phyloP scores from a whole-genome alignment of 345 rosid species.

The Clausena lansium region DNA sequence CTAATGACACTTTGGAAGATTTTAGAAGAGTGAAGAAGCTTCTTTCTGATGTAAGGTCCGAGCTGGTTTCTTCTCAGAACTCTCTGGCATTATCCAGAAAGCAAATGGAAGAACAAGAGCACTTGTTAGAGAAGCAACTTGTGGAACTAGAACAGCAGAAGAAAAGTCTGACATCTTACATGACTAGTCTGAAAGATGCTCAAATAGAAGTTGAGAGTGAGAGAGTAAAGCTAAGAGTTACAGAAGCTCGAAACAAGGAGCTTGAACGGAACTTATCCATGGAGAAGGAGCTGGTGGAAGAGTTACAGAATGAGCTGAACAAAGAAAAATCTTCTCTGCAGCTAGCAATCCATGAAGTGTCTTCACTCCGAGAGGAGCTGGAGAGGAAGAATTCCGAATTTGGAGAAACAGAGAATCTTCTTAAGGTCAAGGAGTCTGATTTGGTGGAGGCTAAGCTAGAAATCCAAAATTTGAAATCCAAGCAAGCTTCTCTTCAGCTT shows the following conservation, averaged over 20 bases:
- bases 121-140: conserved; percentile 42
- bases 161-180: conserved; percentile 49
- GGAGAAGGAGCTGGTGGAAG: conserved; percentile 52
- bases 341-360: conserved; percentile 51
- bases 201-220: conserved; percentile 69
- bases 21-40: conserved; percentile 71
- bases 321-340: conserved; percentile 52
- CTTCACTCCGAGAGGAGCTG: conserved; percentile 50
- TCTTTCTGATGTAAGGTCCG: conserved; percentile 63
- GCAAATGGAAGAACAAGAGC: conserved; percentile 64
- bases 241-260: conserved; percentile 64
- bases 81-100: conserved; percentile 59
- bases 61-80: conserved; percentile 67
- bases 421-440: conserved; percentile 58
- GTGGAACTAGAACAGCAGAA: conserved; percentile 68
- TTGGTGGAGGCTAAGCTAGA: conserved; percentile 84
- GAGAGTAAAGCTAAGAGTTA: conserved; percentile 60
- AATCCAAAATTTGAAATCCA: conserved; percentile 71
- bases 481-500: conserved; percentile 65
- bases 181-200: conserved; percentile 65
- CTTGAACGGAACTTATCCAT: conserved; percentile 50
- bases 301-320: conserved; percentile 50
- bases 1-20: conserved; percentile 53
- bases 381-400: conserved; percentile 47
- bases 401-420: conserved; percentile 49